Percentiles rank a stretch among this genome's conserved stretches.
Evolutionary conservation across 2,329 filamentous ascomycete species (phyloP).

Genomic region (Xylariaceae sp.): DNA sequence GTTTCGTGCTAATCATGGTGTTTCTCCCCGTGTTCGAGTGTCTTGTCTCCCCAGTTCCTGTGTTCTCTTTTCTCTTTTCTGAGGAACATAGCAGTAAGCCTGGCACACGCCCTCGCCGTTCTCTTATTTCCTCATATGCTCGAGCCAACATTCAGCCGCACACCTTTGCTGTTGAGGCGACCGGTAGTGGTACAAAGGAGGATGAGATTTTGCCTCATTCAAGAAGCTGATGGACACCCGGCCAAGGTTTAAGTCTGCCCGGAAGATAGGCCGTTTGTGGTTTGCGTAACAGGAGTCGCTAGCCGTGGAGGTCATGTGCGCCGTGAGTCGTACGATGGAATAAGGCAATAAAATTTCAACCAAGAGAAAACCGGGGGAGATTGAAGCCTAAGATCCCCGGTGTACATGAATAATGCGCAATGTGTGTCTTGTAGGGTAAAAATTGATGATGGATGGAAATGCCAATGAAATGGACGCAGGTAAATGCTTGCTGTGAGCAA

Average conservation of each 20-base stretch:
- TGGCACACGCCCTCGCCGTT: background rate
- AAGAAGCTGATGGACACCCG: constrained; percentile 11
- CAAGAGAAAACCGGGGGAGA: constrained; percentile 12
- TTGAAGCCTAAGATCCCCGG: background rate
- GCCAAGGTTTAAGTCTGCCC: constrained; percentile 11
- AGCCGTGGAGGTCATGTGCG: constrained; percentile 28
- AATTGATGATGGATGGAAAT: background rate
- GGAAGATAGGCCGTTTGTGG: constrained; percentile 12
- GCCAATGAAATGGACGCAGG: background rate
- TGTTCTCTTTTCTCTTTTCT: background rate
- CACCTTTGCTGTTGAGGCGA: constrained; percentile 9
- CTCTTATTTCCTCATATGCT: constrained; percentile 7
- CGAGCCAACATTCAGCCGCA: background rate
- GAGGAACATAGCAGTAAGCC: background rate
- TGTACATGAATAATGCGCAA: background rate
- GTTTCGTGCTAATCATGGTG: constrained; percentile 8
- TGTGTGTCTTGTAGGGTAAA: background rate
- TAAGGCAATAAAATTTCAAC: constrained; percentile 17
- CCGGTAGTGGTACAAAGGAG: constrained; percentile 16
- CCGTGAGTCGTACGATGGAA: constrained; percentile 28
- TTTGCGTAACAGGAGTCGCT: constrained; percentile 24
- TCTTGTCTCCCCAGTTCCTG: background rate
- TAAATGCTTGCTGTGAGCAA: background rate
- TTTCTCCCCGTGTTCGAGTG: background rate
- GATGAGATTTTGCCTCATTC: background rate